These are phyloP conservation scores for Rhizophora mangle DNA, from an alignment of 345 rosid species.

Conservation along the genomic window DNA sequence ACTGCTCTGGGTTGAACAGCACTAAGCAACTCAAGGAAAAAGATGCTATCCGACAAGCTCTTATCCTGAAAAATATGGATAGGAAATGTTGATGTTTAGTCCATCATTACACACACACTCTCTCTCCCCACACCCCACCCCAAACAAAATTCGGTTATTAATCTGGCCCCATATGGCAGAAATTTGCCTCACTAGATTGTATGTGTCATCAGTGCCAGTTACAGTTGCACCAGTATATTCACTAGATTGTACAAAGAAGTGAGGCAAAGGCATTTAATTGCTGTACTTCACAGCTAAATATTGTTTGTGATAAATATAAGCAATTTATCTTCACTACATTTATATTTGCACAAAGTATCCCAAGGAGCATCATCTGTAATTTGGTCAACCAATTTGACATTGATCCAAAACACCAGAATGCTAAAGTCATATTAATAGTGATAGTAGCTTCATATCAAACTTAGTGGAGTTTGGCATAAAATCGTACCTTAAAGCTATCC, in stretches of 20 bases:
- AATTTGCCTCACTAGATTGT: background rate
- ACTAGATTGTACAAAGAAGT: background rate
- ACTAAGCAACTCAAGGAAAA: slow-evolving; percentile 86
- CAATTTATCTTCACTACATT: too few relatives aligned
- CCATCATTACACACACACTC: too few relatives aligned
- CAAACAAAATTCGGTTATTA: too few relatives aligned
- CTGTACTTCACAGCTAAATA: background rate
- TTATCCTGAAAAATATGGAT: slow-evolving; percentile 56
- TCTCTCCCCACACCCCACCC: too few relatives aligned
- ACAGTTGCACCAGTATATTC: background rate
- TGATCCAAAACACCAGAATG: background rate
- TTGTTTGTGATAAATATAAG: background rate
- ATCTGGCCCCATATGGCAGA: background rate
- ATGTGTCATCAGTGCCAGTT: background rate
- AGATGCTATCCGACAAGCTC: slow-evolving; percentile 78
- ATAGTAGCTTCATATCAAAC: background rate
- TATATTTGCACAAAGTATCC: background rate
- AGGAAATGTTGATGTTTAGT: background rate
- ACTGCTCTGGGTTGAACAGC: slow-evolving; percentile 89
- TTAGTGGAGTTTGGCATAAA: background rate
- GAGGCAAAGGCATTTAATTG: background rate
- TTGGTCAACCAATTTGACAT: too few relatives aligned
- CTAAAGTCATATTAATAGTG: background rate
- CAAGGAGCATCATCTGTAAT: background rate
- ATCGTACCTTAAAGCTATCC: slow-evolving; percentile 81